A percentile compares a stretch with the other conserved stretches of the same genome.
Evolutionary conservation across 2,329 filamentous ascomycete genomes (phyloP).

Genomic region (Arthrinium puccinioides): DNA sequence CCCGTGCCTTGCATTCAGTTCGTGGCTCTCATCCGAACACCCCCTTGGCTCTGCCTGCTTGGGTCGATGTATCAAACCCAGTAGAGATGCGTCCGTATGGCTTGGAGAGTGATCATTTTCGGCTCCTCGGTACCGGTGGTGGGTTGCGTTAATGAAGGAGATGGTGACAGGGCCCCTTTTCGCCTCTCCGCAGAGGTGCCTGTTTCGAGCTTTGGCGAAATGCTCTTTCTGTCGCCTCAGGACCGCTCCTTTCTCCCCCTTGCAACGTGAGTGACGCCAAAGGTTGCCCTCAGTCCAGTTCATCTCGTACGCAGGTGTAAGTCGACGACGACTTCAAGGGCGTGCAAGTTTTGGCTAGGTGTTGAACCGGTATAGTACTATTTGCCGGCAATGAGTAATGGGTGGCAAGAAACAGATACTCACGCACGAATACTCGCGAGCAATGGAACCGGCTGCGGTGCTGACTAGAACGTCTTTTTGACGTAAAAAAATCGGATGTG

Average conservation of each 20-base stretch:
- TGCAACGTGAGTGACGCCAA: conserved; percentile 30
- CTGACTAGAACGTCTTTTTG: too few relatives aligned
- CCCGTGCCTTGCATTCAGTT: not conserved
- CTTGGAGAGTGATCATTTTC: not conserved
- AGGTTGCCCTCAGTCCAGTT: conserved; percentile 44
- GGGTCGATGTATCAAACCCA: not conserved
- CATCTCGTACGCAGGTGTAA: too few relatives aligned
- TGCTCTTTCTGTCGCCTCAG: conserved; percentile 37
- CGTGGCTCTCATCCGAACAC: not conserved
- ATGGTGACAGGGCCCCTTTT: conserved; percentile 24
- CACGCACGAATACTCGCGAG: too few relatives aligned
- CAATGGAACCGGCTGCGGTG: too few relatives aligned
- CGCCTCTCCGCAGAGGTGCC: conserved; percentile 15
- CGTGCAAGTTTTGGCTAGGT: too few relatives aligned
- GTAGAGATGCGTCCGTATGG: too few relatives aligned
- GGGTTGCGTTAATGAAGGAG: conserved; percentile 15
- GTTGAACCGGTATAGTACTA: too few relatives aligned
- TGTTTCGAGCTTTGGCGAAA: conserved; percentile 35
- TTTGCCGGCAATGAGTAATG: too few relatives aligned
- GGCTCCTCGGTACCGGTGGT: not conserved
- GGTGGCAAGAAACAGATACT: too few relatives aligned
- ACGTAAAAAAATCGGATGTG: too few relatives aligned
- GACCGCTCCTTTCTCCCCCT: conserved; percentile 21
- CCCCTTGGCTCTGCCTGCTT: too few relatives aligned
- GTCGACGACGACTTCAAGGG: too few relatives aligned